Conservation (phyloP, 768 basidiomycete genomes). For the Podaxis rugospora region DNA sequence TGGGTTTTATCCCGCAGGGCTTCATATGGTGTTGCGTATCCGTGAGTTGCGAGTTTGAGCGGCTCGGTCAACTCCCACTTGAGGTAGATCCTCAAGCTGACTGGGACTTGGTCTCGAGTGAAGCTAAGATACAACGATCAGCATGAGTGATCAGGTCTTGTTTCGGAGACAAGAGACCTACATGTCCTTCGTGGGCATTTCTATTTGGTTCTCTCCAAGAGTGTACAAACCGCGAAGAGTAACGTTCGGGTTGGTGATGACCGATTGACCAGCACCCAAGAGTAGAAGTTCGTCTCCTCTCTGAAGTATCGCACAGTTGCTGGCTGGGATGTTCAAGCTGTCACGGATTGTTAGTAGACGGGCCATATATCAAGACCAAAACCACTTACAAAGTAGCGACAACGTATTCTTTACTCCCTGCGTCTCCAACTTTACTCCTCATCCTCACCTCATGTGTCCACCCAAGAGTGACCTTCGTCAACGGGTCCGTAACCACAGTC, state of each 20-base stretch:
- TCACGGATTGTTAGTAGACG: not conserved
- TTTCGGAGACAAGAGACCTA: slow-evolving; percentile 26
- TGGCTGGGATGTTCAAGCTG: slow-evolving; percentile 80
- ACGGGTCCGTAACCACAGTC: slow-evolving; percentile 50
- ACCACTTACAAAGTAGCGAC: slow-evolving; percentile 70
- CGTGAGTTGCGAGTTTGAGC: slow-evolving; percentile 72
- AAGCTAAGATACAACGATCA: slow-evolving; percentile 39
- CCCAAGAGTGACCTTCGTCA: slow-evolving; percentile 63
- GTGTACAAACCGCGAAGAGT: slow-evolving; percentile 79
- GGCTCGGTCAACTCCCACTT: slow-evolving; percentile 63
- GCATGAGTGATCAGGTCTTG: not conserved
- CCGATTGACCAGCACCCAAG: slow-evolving; percentile 78
- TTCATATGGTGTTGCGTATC: slow-evolving; percentile 81
- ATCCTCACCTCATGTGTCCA: slow-evolving; percentile 77
- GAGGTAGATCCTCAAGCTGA: slow-evolving; percentile 77
- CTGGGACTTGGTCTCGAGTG: slow-evolving; percentile 84
- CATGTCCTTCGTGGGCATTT: slow-evolving; percentile 89
- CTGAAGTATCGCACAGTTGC: slow-evolving; percentile 83
- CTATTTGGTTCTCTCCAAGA: slow-evolving; percentile 78
- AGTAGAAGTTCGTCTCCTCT: slow-evolving; percentile 76
- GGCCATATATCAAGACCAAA: not conserved
- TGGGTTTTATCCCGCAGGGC: slow-evolving; percentile 80
- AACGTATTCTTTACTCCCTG: slow-evolving; percentile 57
- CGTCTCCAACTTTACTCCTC: slow-evolving; percentile 48
- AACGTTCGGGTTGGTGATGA: slow-evolving; percentile 79